phyloP scores from a whole-genome alignment of 495 filamentous ascomycete genomes.

The Bacidia gigantensis region DNA sequence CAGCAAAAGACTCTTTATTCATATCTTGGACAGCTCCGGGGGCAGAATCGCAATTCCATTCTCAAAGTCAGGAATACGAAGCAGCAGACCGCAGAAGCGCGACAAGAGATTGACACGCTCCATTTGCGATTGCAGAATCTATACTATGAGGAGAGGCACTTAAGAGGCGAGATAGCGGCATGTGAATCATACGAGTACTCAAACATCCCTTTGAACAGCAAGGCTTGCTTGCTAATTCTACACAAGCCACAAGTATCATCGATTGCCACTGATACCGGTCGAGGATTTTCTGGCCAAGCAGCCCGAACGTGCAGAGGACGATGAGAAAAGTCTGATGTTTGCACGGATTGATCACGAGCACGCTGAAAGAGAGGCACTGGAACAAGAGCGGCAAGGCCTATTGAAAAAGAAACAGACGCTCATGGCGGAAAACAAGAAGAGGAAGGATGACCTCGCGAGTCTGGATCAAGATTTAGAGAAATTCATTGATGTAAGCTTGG shows the following conservation, averaged over 20 bases:
- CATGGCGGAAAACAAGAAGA: conserved; percentile 87
- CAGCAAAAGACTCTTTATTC: conserved; percentile 70
- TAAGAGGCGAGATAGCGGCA: conserved; percentile 77
- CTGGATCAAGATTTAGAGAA: conserved; percentile 81
- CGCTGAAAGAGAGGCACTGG: conserved; percentile 68
- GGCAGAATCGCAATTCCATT: conserved; percentile 66
- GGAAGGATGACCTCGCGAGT: conserved; percentile 81
- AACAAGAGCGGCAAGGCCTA: conserved; percentile 73
- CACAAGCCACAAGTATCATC: conserved; percentile 69
- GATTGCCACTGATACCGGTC: conserved; percentile 68
- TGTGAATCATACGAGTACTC: conserved; percentile 82
- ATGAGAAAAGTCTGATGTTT: conserved; percentile 72
- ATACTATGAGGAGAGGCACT: conserved; percentile 87
- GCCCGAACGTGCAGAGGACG: conserved; percentile 55
- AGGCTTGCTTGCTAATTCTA: background rate
- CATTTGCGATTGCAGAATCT: conserved; percentile 91
- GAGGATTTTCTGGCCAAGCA: conserved; percentile 70
- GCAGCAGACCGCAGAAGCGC: conserved; percentile 66
- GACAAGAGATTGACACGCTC: conserved; percentile 80
- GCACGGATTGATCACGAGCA: conserved; percentile 89
- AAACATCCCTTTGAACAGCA: background rate
- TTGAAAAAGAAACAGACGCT: conserved; percentile 82
- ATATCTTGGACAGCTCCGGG: conserved; percentile 67
- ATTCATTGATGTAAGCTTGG: conserved; percentile 49
- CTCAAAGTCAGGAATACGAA: conserved; percentile 78